Percentiles rank a stretch among this genome's conserved stretches.
Evolutionary conservation across 495 filamentous ascomycete species (phyloP).

Genomic region (Neurospora sp.): DNA sequence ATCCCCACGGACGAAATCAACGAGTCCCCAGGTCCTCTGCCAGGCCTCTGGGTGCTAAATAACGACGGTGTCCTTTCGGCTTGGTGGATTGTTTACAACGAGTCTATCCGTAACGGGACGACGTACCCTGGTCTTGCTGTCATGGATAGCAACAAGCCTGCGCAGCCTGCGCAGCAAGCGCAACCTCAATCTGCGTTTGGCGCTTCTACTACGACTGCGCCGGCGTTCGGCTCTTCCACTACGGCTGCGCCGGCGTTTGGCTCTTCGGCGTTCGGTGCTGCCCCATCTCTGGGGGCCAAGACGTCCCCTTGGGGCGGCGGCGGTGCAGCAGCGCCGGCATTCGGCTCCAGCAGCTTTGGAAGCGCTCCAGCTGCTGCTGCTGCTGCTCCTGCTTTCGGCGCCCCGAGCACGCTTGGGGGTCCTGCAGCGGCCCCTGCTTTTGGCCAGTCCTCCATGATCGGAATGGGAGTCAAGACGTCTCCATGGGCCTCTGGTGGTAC

Average conservation of each 20-base stretch:
- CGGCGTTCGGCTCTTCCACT: conserved; percentile 20
- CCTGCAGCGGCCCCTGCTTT: conserved; percentile 35
- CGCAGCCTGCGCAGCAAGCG: conserved; percentile 17
- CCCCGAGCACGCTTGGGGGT: conserved; percentile 33
- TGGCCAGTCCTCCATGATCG: conserved; percentile 33
- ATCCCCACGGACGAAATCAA: conserved; percentile 67
- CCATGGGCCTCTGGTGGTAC: conserved; percentile 34
- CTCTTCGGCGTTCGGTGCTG: conserved; percentile 27
- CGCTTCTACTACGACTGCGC: conserved; percentile 7
- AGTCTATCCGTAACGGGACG: conserved; percentile 64
- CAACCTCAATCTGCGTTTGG: conserved; percentile 25
- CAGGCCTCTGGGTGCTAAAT: conserved; percentile 77
- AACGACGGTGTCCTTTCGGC: conserved; percentile 74
- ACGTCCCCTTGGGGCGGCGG: conserved; percentile 36
- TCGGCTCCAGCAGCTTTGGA: conserved; percentile 29
- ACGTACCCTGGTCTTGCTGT: conserved; percentile 61
- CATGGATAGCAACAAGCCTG: conserved; percentile 17
- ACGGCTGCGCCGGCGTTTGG: conserved; percentile 22
- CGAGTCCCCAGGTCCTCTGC: conserved; percentile 68
- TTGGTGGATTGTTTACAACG: conserved; percentile 89
- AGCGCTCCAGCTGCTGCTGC: conserved; percentile 18
- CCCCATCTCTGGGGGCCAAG: conserved; percentile 29
- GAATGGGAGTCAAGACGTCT: conserved; percentile 24
- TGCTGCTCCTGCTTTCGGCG: conserved; percentile 33
- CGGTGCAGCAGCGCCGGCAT: conserved; percentile 18